These are phyloP conservation scores for Deuterostichococcus epilithicus DNA, from an alignment of 139 green algal species.

Conservation along the genomic window DNA sequence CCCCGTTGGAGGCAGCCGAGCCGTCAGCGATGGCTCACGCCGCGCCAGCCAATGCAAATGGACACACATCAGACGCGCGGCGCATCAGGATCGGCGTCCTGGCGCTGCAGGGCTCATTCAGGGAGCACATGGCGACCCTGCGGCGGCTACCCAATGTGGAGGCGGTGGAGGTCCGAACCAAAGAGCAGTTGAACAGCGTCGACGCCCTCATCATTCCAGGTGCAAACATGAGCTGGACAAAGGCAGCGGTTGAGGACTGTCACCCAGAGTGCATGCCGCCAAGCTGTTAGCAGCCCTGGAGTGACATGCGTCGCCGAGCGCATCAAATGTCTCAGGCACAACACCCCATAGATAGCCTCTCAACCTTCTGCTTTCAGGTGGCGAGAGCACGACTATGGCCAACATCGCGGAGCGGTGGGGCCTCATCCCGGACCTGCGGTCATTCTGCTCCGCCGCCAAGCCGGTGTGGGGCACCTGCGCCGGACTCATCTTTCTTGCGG, in stretches of 20 bases:
- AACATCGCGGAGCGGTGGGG: slow-evolving; percentile 83
- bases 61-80: background rate
- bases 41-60: background rate
- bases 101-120: slow-evolving; percentile 87
- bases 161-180: slow-evolving; percentile 81
- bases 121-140: slow-evolving; percentile 81
- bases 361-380: slow-evolving; percentile 41
- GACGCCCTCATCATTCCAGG: slow-evolving; percentile 87
- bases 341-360: background rate
- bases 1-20: too few species aligned
- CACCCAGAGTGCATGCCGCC: too few species aligned
- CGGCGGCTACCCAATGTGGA: slow-evolving; percentile 50
- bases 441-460: slow-evolving; percentile 40
- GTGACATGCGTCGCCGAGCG: too few species aligned
- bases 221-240: too few species aligned
- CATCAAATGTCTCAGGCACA: background rate
- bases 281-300: too few species aligned
- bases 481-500: slow-evolving; percentile 96
- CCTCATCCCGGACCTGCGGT: slow-evolving; percentile 70
- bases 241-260: too few species aligned
- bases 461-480: slow-evolving; percentile 98
- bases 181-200: slow-evolving; percentile 67
- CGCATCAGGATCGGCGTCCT: slow-evolving; percentile 71
- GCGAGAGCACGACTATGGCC: slow-evolving; percentile 94
- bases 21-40: background rate